phyloP scores from a whole-genome alignment of 2,329 filamentous ascomycete genomes.

The Neoarthrinium moseri region DNA sequence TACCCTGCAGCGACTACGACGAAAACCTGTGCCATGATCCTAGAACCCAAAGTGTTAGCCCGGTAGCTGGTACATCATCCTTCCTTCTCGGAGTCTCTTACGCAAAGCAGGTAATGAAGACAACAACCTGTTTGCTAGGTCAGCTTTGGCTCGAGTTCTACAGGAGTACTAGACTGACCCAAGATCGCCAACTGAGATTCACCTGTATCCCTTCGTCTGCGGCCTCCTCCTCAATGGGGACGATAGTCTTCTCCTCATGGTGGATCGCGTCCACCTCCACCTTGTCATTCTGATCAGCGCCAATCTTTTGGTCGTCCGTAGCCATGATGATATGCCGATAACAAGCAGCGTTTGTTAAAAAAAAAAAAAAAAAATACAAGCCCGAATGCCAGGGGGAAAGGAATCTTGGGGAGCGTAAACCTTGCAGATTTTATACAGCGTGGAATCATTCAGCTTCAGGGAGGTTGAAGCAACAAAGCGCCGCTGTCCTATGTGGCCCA shows the following conservation, averaged over 20 bases:
- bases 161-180: slow-evolving; percentile 30
- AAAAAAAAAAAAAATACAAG: too few relatives aligned
- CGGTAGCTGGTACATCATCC: not conserved
- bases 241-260: slow-evolving; percentile 12
- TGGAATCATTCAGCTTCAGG: too few relatives aligned
- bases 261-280: not conserved
- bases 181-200: slow-evolving; percentile 53
- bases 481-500: too few relatives aligned
- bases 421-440: too few relatives aligned
- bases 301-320: not conserved
- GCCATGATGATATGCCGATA: not conserved
- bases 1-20: slow-evolving; percentile 53
- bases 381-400: too few relatives aligned
- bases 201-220: slow-evolving; percentile 36
- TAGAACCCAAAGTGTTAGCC: slow-evolving; percentile 14
- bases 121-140: slow-evolving; percentile 26
- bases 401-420: too few relatives aligned
- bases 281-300: not conserved
- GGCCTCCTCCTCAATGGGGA: slow-evolving; percentile 30
- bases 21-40: slow-evolving; percentile 53
- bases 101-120: slow-evolving; percentile 48
- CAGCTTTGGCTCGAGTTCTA: not conserved
- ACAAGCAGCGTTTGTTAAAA: too few relatives aligned
- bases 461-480: too few relatives aligned
- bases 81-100: too few relatives aligned